phyloP scores from a whole-genome alignment of 2,329 filamentous ascomycete species.

The Chaetomiaceae sp. region DNA sequence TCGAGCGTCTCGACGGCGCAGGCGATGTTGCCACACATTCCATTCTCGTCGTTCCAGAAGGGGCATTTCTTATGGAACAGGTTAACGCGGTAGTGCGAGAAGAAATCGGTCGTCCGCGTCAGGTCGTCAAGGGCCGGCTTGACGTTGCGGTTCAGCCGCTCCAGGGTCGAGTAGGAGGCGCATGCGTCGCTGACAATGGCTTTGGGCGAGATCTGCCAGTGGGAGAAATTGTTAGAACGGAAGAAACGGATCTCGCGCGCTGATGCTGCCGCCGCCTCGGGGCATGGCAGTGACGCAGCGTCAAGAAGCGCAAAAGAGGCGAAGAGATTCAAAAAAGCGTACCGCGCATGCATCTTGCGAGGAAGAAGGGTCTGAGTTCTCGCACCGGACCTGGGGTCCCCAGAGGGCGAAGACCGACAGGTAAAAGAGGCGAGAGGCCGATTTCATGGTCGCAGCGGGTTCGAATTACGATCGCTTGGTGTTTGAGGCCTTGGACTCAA shows the following conservation, averaged over 20 bases:
- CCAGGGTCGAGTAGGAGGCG: conserved; percentile 86
- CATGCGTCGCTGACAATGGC: conserved; percentile 92
- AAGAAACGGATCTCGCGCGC: conserved; percentile 21
- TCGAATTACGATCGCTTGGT: neutral
- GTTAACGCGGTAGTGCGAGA: conserved; percentile 94
- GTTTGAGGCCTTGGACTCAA: neutral
- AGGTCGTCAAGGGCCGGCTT: conserved; percentile 75
- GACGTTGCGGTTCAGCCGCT: conserved; percentile 72
- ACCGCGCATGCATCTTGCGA: conserved; percentile 50
- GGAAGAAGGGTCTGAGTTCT: conserved; percentile 29
- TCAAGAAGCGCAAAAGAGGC: conserved; percentile 22
- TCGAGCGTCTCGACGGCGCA: conserved; percentile 94
- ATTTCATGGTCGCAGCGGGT: conserved; percentile 41
- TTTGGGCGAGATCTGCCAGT: conserved; percentile 72
- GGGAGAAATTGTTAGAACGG: conserved; percentile 39
- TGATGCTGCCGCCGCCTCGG: conserved; percentile 3
- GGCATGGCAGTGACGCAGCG: conserved; percentile 17
- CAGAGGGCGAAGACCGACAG: conserved; percentile 54
- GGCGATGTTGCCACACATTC: conserved; percentile 94
- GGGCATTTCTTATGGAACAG: conserved; percentile 92
- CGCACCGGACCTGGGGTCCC: conserved; percentile 45
- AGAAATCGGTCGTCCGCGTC: conserved; percentile 89
- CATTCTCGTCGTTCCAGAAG: conserved; percentile 90
- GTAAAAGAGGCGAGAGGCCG: conserved; percentile 52
- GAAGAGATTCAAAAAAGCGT: conserved; percentile 33